Conservation (phyloP, 352 stramenopile species). For the Pythium volutum region DNA sequence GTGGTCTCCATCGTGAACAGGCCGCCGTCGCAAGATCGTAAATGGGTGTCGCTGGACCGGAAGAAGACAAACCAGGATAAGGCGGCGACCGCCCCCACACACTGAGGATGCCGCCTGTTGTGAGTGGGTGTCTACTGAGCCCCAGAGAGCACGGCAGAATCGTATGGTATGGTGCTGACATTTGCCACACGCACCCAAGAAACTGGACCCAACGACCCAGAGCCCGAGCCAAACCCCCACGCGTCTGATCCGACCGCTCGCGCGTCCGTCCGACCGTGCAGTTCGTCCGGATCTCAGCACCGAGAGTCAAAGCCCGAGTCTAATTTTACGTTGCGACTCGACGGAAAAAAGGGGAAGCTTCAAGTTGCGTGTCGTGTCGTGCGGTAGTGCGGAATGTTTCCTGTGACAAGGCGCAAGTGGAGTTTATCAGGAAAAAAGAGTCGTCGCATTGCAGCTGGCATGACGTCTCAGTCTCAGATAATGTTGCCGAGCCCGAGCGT, state of each 20-base stretch:
- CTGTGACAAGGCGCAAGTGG: too few relatives aligned
- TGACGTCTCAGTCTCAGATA: constrained; percentile 4
- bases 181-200: neutral
- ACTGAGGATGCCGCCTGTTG: neutral
- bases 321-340: constrained; percentile 8
- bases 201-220: neutral
- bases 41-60: neutral
- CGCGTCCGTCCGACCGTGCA: neutral
- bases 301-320: constrained; percentile 9
- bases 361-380: neutral
- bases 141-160: neutral
- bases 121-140: too few relatives aligned
- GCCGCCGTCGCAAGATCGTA: neutral
- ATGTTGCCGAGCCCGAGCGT: neutral
- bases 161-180: neutral
- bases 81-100: neutral
- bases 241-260: constrained; percentile 12
- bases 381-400: neutral
- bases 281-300: constrained; percentile 1
- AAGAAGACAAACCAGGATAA: neutral
- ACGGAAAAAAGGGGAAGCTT: constrained; percentile 4
- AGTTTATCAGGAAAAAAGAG: neutral
- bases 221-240: neutral
- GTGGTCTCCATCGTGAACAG: constrained; percentile 5
- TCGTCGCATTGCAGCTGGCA: neutral